Percentiles rank a stretch among this genome's conserved stretches.
Evolutionary conservation across 257 asterid species (phyloP).

Genomic region (Agastache rugosa): DNA sequence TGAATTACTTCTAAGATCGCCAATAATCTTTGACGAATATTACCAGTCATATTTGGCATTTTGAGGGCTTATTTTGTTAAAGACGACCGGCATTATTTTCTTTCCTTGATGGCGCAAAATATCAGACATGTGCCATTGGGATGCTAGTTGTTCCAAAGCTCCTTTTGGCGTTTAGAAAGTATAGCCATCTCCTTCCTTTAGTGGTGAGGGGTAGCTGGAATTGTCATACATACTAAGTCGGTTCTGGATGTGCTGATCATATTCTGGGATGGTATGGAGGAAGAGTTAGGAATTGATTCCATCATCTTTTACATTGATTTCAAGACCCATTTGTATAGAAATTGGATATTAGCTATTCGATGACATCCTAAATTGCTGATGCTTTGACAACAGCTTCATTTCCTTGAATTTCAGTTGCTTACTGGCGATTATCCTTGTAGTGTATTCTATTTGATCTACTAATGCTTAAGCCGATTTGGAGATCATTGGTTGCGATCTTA

Average conservation of each 20-base stretch:
- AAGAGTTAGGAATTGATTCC: constrained; percentile 26
- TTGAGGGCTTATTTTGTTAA: constrained; percentile 35
- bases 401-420: constrained; percentile 39
- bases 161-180: constrained; percentile 34
- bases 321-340: constrained; percentile 28
- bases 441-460: constrained; percentile 36
- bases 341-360: constrained; percentile 30
- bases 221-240: constrained; percentile 26
- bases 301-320: constrained; percentile 22
- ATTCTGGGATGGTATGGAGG: constrained; percentile 22
- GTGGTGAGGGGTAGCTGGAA: constrained; percentile 34
- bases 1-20: constrained; percentile 39
- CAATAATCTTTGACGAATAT: constrained; percentile 36
- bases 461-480: constrained; percentile 41
- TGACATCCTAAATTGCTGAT: constrained; percentile 7
- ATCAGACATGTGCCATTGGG: constrained; percentile 37
- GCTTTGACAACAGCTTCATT: constrained; percentile 29
- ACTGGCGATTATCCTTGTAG: constrained; percentile 30
- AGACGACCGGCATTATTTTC: constrained; percentile 27
- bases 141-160: constrained; percentile 38
- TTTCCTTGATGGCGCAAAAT: constrained; percentile 40
- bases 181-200: constrained; percentile 37
- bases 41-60: constrained; percentile 25
- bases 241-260: constrained; percentile 26
- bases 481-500: constrained; percentile 36